Evolutionary conservation across 805 yeast species (phyloP), one percentile per base, ranked within the genome.

Genomic region (Candida insectalens): DNA sequence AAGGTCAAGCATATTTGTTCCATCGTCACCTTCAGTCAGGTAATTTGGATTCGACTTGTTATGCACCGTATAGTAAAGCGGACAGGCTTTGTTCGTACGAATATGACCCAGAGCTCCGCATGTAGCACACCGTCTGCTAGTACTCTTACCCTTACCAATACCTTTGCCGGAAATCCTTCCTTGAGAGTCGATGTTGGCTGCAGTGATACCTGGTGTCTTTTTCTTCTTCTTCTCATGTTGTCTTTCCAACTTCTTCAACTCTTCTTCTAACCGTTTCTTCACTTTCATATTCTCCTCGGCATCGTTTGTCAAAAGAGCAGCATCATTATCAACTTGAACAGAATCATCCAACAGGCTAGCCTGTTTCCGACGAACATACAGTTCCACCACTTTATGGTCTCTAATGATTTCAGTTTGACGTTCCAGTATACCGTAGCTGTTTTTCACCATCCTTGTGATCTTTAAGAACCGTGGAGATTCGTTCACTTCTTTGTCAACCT

Each of bases 31-130:
- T 13, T 57, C 59, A 2, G 55, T 58, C 31, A 48, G 49, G 32
- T 55, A 55, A 32, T 55, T 52, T 4, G 60, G 60, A 38, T 55
- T 53, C 7, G 59, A 55, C 34, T 54, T 55, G 38, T 55, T 55
- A 30, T 55, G 58, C 16, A 55, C 51, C 9, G 60, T 55, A 40
- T 71, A 74, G 52, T 83, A 89, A 71, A 87, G 68, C 12, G 97
- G 98, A 60, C 98, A 89, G 2, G 89, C 63, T 42, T 80, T 81
- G 53, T 85, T 87, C 3, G 98, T 89, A 53, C 92, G 71, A 41
- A 89, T 89, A 55, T 89, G 98, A 0, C 97, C 98, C 42, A 83
- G 69, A 9, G 89, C 92, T 16, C 97, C 97, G 67, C 98, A 89
- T 0, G 92, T 80, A 3, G 94, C 88, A 60, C 98, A 89, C 50